Percentiles rank a stretch among this genome's conserved stretches.
Evolutionary conservation across 371 early-diverging fungal genomes (phyloP).

Genomic region (Rhizopus microsporus): DNA sequence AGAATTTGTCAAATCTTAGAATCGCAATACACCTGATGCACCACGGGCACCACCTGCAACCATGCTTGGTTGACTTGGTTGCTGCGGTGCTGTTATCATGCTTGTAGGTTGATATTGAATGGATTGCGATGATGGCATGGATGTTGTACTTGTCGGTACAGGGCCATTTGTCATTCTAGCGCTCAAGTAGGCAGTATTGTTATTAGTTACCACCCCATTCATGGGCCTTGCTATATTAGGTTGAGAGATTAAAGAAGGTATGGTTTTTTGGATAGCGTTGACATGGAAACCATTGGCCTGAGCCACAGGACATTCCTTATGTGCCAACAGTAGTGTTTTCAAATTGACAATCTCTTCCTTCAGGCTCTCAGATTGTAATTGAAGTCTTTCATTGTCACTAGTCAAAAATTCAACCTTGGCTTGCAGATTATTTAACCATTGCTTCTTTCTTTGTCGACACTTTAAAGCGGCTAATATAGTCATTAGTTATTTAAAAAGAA

Average conservation of each 20-base stretch:
- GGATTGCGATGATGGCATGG: constrained; percentile 13
- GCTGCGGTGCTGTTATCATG: constrained; percentile 17
- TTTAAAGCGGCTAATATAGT: constrained; percentile 74
- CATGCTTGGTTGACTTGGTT: constrained; percentile 24
- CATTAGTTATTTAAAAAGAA: constrained; percentile 10
- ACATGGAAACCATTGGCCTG: constrained; percentile 62
- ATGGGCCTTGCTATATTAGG: no score
- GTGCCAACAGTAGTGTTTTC: constrained; percentile 72
- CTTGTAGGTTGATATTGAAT: constrained; percentile 16
- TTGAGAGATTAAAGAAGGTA: constrained; percentile 14
- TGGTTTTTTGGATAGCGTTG: constrained; percentile 28
- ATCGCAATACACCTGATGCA: constrained; percentile 28
- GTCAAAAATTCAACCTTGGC: constrained; percentile 74
- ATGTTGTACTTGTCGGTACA: background rate
- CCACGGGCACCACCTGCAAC: constrained; percentile 21
- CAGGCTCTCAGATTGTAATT: constrained; percentile 62
- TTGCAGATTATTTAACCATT: constrained; percentile 80
- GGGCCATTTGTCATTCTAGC: no score
- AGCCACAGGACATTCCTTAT: constrained; percentile 65
- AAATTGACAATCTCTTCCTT: constrained; percentile 76
- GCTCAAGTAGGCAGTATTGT: no score
- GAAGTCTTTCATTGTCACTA: constrained; percentile 72
- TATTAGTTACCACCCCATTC: no score
- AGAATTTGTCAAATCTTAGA: constrained; percentile 11
- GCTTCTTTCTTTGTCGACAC: constrained; percentile 90